Base-by-base conservation (phyloP, 345 rosid species). In the Eucalyptus caleyi region DNA sequence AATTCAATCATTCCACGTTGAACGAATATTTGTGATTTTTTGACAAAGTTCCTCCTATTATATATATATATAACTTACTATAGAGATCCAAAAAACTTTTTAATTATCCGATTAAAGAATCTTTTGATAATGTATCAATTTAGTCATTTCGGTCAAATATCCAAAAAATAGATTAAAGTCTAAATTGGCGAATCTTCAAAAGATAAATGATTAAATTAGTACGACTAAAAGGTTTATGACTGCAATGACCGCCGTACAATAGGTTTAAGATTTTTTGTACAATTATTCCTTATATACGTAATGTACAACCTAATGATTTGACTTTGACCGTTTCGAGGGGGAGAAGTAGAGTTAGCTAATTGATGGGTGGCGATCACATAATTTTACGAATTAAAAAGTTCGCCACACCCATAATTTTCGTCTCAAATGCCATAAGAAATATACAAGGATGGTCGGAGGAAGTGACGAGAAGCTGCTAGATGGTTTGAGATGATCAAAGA, bases 221-320 rank as follows among this genome's bases (percentile, higher is more conserved):
- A 56, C 0, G 3, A 24, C 1, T 9, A 0, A 56, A 24, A 56
- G 3, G 3, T 56, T 11, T 56, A 56, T 23, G 62, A 56, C 1
- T 56, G 3, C 1, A 56, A 56, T 10, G 30, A 5, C 14, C 30
- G 30, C 2, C 1, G 1, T 10, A 24, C 2, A 4, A 24, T 56
- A 56, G 0, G 3, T 24, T 56, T 56, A 9, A 24, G 62, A 24
- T 56, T 56, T 56, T 56, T 56, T 56, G 62, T 23, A 56, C 1
- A 4, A 23, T 56, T 56, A 24, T 56, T 26, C 30, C 6, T 56
- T 56, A 23, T 24, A 15, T 6, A 62, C 16, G 9, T 62, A 27
- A 62, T 62, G 34, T 6, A 9, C n/a, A n/a, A 13, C 67, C 32
- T 27, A 30, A 62, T 62, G 16, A n/a, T 30, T 24, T 56, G 30